Evolutionary conservation across 345 rosid species (phyloP).

Genomic region (Arabis hirsuta): DNA sequence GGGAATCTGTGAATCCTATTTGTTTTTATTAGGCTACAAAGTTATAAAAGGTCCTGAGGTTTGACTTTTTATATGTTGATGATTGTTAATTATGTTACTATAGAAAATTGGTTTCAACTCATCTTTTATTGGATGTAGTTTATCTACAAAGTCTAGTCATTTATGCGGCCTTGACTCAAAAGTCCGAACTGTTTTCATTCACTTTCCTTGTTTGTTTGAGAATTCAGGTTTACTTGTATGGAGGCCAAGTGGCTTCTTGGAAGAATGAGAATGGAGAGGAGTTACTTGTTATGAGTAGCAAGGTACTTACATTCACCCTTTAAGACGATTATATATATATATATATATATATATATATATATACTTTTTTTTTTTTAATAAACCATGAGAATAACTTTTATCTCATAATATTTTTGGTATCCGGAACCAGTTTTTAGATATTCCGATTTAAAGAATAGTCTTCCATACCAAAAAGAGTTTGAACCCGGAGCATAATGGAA

Average conservation of each 20-base stretch:
- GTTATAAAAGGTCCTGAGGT: background rate
- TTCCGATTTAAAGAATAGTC: too few relatives aligned
- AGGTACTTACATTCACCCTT: conserved; percentile 50
- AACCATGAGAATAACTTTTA: too few relatives aligned
- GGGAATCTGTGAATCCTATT: background rate
- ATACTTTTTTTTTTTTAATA: too few relatives aligned
- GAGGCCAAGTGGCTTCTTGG: conserved; percentile 90
- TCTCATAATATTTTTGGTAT: too few relatives aligned
- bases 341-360: too few relatives aligned
- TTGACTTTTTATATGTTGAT: background rate
- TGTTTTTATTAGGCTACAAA: too few relatives aligned
- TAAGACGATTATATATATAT: background rate
- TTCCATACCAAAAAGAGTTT: too few relatives aligned
- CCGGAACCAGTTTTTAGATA: too few relatives aligned
- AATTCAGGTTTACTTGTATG: conserved; percentile 72
- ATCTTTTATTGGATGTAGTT: background rate
- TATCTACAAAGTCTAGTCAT: background rate
- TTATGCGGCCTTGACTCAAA: background rate
- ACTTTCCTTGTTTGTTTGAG: background rate
- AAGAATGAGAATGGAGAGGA: conserved; percentile 80
- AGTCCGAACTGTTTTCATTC: background rate
- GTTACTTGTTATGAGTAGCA: conserved; percentile 78
- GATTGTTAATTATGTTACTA: background rate
- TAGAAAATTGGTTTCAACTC: background rate
- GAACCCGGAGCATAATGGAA: too few relatives aligned